phyloP scores from a whole-genome alignment of 2,329 filamentous ascomycete species.

The Myotisia sp. region DNA sequence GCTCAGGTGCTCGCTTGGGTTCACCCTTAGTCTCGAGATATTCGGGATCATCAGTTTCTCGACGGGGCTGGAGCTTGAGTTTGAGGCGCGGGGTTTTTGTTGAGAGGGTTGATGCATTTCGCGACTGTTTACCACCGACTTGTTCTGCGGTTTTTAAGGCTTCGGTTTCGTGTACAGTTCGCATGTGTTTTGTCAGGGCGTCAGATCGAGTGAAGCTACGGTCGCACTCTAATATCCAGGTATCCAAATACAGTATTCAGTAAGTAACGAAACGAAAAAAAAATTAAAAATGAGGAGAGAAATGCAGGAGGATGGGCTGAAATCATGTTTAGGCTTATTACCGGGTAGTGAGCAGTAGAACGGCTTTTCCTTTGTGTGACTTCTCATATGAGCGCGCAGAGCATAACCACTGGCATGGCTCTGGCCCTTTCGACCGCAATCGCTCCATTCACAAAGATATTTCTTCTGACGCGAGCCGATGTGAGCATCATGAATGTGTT shows the following conservation, averaged over 20 bases:
- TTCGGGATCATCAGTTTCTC: conserved; percentile 17
- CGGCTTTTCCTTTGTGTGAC: conserved; percentile 93
- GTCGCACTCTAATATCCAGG: conserved; percentile 63
- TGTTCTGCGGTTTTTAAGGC: conserved; percentile 58
- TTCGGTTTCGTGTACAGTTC: conserved; percentile 95
- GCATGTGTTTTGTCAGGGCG: conserved; percentile 94
- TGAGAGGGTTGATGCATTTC: conserved; percentile 16
- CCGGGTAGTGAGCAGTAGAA: conserved; percentile 93
- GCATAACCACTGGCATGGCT: conserved; percentile 92
- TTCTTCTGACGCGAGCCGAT: conserved; percentile 89
- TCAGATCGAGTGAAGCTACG: conserved; percentile 92
- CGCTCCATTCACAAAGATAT: conserved; percentile 95
- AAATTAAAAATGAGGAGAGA: no score
- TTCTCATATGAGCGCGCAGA: conserved; percentile 91
- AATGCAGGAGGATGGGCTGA: background rate
- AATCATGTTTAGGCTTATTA: conserved; percentile 26
- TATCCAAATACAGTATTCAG: background rate
- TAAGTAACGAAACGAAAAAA: no score
- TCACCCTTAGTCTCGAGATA: conserved; percentile 17
- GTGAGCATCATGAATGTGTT: conserved; percentile 82
- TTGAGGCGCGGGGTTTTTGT: conserved; percentile 29
- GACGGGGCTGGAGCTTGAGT: conserved; percentile 26
- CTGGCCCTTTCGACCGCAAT: conserved; percentile 75
- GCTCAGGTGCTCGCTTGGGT: conserved; percentile 22
- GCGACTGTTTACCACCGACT: conserved; percentile 28